These are phyloP conservation scores for Kodamaea sp. DNA, from an alignment of 1,139 yeast genomes.

Conservation along the genomic window DNA sequence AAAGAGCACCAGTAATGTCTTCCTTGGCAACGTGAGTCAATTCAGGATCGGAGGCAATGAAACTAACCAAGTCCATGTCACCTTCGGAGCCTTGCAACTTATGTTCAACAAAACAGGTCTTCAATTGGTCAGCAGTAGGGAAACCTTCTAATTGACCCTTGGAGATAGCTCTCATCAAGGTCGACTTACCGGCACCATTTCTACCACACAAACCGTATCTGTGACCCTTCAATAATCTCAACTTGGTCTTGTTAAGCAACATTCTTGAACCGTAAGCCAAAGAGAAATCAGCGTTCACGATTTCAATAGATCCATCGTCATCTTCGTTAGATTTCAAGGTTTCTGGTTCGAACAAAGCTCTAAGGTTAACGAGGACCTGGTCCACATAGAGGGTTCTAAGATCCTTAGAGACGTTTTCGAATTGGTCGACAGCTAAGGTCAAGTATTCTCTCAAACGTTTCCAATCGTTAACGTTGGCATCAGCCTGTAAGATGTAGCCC, in stretches of 20 bases:
- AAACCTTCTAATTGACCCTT: constrained; percentile 98
- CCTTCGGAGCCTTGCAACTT: constrained; percentile 95
- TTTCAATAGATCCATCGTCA: constrained; percentile 62
- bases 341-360: constrained; percentile 66
- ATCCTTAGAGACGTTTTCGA: constrained; percentile 29
- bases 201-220: constrained; percentile 98
- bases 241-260: constrained; percentile 88
- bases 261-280: constrained; percentile 97
- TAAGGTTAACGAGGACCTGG: constrained; percentile 53
- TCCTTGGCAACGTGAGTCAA: constrained; percentile 59
- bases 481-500: constrained; percentile 57
- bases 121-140: constrained; percentile 84
- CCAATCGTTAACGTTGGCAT: constrained; percentile 93
- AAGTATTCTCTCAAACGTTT: constrained; percentile 63
- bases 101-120: constrained; percentile 97
- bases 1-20: constrained; percentile 75
- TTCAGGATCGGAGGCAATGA: constrained; percentile 91
- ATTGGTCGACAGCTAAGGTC: constrained; percentile 40
- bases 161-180: constrained; percentile 95
- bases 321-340: constrained; percentile 50
- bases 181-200: constrained; percentile 98
- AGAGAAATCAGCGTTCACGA: constrained; percentile 93
- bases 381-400: constrained; percentile 45
- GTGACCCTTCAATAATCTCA: constrained; percentile 89
- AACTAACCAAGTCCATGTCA: constrained; percentile 81